A percentile compares a stretch with the other conserved stretches of the same genome.
phyloP scores from a whole-genome alignment of 2,329 filamentous ascomycete genomes.

The Penicillium sclerotigenum region DNA sequence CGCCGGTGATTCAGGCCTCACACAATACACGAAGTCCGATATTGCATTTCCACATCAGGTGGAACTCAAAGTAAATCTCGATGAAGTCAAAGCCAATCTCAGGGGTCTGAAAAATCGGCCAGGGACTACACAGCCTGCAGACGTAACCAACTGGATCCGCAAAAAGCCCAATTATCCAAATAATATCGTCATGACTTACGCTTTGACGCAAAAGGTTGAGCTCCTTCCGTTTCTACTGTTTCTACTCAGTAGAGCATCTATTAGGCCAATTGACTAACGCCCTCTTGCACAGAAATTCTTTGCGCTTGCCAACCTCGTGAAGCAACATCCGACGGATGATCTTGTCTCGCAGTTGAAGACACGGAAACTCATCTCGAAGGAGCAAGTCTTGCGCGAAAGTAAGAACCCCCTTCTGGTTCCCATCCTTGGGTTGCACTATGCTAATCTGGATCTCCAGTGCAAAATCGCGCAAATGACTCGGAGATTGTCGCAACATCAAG shows the following conservation, averaged over 20 bases:
- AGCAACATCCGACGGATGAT: constrained; percentile 65
- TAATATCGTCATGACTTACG: constrained; percentile 81
- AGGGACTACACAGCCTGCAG: constrained; percentile 87
- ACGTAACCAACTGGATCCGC: constrained; percentile 76
- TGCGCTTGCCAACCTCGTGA: constrained; percentile 71
- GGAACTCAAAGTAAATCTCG: constrained; percentile 84
- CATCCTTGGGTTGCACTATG: constrained; percentile 10
- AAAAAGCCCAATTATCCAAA: constrained; percentile 69
- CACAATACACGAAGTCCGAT: constrained; percentile 60
- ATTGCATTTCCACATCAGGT: constrained; percentile 89
- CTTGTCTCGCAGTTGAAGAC: constrained; percentile 66
- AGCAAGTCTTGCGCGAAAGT: constrained; percentile 82
- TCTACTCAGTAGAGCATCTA: not conserved
- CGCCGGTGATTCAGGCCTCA: constrained; percentile 59
- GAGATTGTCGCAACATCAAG: constrained; percentile 88
- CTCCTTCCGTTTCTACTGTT: constrained; percentile 1
- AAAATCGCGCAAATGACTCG: constrained; percentile 74
- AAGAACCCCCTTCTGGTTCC: constrained; percentile 21
- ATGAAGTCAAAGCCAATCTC: constrained; percentile 87
- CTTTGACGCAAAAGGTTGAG: constrained; percentile 78
- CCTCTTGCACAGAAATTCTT: constrained; percentile 61
- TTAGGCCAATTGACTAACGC: not conserved
- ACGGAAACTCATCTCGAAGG: constrained; percentile 71
- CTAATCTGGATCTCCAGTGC: constrained; percentile 55
- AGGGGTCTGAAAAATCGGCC: constrained; percentile 94